Base-by-base conservation (phyloP, 139 green algal species). In the Picocystis salinarum region DNA sequence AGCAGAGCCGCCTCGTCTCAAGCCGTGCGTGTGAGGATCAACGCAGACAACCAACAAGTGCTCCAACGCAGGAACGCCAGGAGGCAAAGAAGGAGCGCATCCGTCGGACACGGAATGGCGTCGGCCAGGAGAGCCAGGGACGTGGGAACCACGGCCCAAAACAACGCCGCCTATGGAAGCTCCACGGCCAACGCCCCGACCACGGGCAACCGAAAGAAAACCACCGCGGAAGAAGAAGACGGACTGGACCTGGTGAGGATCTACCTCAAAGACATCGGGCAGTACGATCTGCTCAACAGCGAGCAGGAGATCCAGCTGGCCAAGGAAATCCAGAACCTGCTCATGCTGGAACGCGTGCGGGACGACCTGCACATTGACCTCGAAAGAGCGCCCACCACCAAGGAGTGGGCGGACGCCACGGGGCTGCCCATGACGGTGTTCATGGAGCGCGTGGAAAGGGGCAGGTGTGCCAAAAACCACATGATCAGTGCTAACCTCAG, bases 401-500 rank as follows among this genome's bases (percentile, higher is more conserved):
- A 19, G 13, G 69, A 90, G 62, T 76, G 69, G 60, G 64, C 73
- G 10, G 46, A 36, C 1, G 61, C 58, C n/a, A 46, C 55, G 6
- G 61, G 50, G 25, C 36, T 70, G 49, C 48, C 45, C 23, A 31
- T 42, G 4, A 33, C 23, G 29, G 44, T 17, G 22, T n/a, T 81
- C 23, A 25, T 45, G 7, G 4, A 47, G 25, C 29, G 48, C 7
- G 48, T 82, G 31, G 18, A 48, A 11, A 55, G 59, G 3, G 71
- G 75, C 11, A 39, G 71, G 27, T 41, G 53, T 18, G 75, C 77
- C 33, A 85, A 82, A 48, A 53, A 74, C 36, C 25, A 66, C 28
- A 93, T 98, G 80, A 55, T 96, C 18, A 54, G 67, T 30, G 62
- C 64, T 52, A 99, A 99, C 72, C 74, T 86, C 56, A 70, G 85